Base-by-base conservation (phyloP, 495 filamentous ascomycete genomes). In the Neurospora terricola region DNA sequence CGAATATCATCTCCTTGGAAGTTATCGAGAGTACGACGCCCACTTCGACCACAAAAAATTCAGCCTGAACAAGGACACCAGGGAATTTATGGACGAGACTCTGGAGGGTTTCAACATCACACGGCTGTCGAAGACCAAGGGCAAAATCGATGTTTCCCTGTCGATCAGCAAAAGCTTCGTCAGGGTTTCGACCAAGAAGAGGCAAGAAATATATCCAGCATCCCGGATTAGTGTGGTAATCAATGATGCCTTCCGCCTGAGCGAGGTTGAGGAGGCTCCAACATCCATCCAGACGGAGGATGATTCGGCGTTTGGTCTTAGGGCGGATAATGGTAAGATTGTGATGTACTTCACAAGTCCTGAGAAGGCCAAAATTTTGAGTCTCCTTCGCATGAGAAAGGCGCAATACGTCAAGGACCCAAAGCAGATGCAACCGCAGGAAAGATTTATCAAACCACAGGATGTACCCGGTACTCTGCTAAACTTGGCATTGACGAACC, bases 401-500 rank as follows among this genome's bases (percentile, higher is more conserved):
- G 81, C 83, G 9, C 90, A 89, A 72, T 84, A 88, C 71, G 84
- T 85, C 30, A 90, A 89, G 76, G 89, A 90, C 72, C 84, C 85
- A 21, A 83, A 86, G 72, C 82, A 86, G 11, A 79, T 83, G 42
- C 89, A 89, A 77, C 80, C 85, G 30, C 86, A 84, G 73, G 89
- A 91, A 73, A 82, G 89, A 42, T 82, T 89, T 21, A 88, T 91
- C 68, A 82, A 88, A 27, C 89, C 89, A 37, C 89, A 91, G 78
- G 89, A 91, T 80, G 89, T 91, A 5, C 89, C 89, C 4, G 89
- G 89, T 16, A 91, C 89, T 27, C 79, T 91, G 37, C 78, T 91
- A 27, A 91, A 91, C 74, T 84, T 91, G 18, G 88, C 89, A 11
- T 77, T 91, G 16, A 89, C 86, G 42, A 91, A 91, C 74, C 82